phyloP scores from a whole-genome alignment of 177 flowering plant species.

The Telopea speciosissima region DNA sequence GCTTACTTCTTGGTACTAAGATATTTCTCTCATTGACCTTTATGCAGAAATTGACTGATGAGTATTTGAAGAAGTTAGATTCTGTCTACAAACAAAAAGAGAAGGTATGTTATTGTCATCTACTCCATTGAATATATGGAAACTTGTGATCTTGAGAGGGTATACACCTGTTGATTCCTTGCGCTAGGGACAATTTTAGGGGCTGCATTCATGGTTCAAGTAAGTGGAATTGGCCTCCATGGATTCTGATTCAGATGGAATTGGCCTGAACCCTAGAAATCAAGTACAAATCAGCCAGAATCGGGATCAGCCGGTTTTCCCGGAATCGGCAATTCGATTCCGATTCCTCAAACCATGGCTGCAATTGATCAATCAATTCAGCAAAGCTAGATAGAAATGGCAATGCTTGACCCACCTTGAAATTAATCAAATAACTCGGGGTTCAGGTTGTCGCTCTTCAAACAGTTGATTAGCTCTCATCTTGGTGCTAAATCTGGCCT shows the following conservation, averaged over 20 bases:
- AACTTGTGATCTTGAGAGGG: neutral
- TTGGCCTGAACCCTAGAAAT: neutral
- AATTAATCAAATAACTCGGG: too few species aligned
- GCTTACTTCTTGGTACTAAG: too few species aligned
- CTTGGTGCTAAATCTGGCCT: too few species aligned
- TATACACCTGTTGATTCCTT: neutral
- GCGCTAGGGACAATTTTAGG: neutral
- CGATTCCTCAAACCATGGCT: too few species aligned
- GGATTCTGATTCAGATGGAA: neutral
- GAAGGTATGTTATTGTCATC: slow-evolving; percentile 45
- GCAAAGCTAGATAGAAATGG: too few species aligned
- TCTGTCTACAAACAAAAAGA: slow-evolving; percentile 74
- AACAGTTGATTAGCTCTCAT: too few species aligned
- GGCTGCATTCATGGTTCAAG: neutral
- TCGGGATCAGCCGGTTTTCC: neutral
- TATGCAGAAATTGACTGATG: slow-evolving; percentile 78
- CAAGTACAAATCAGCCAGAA: neutral
- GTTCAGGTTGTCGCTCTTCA: too few species aligned
- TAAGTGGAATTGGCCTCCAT: neutral
- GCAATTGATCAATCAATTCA: too few species aligned
- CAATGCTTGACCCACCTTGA: too few species aligned
- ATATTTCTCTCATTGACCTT: neutral
- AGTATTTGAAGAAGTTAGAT: slow-evolving; percentile 86
- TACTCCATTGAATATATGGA: slow-evolving; percentile 18
- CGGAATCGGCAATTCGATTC: too few species aligned